A percentile compares a stretch with the other conserved stretches of the same genome.
Conservation (phyloP, 208 protist species). For the Hexamita inflata region DNA sequence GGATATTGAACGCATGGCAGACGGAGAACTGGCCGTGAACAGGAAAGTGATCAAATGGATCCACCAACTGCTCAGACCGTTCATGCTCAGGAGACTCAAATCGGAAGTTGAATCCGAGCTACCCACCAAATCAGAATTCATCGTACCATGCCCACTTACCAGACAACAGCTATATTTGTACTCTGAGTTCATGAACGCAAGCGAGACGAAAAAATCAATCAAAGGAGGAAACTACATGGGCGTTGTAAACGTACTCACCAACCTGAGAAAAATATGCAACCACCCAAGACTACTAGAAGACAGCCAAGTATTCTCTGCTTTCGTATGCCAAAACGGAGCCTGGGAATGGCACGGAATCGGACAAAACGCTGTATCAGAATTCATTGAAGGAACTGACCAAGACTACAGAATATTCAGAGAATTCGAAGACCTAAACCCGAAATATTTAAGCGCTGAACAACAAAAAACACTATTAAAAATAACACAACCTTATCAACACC, state of each 20-base stretch:
- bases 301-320: no score
- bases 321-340: no score
- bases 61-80: slow-evolving; percentile 82
- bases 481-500: no score
- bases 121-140: slow-evolving; percentile 60
- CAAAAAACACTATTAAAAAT: no score
- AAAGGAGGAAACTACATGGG: no score
- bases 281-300: slow-evolving; percentile 58
- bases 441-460: no score
- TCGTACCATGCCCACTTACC: slow-evolving; percentile 21
- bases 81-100: slow-evolving; percentile 89
- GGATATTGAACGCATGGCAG: slow-evolving; percentile 13
- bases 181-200: background rate
- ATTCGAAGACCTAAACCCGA: no score
- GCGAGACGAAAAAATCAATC: background rate
- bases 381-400: no score
- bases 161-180: slow-evolving; percentile 25
- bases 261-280: slow-evolving; percentile 63
- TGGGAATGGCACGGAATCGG: no score
- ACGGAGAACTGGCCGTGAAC: slow-evolving; percentile 53
- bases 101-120: slow-evolving; percentile 83
- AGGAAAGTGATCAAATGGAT: slow-evolving; percentile 67
- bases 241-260: slow-evolving; percentile 66
- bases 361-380: no score
- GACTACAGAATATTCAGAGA: no score